phyloP scores from a whole-genome alignment of 768 basidiomycete genomes.

The Phylloporus sp. region DNA sequence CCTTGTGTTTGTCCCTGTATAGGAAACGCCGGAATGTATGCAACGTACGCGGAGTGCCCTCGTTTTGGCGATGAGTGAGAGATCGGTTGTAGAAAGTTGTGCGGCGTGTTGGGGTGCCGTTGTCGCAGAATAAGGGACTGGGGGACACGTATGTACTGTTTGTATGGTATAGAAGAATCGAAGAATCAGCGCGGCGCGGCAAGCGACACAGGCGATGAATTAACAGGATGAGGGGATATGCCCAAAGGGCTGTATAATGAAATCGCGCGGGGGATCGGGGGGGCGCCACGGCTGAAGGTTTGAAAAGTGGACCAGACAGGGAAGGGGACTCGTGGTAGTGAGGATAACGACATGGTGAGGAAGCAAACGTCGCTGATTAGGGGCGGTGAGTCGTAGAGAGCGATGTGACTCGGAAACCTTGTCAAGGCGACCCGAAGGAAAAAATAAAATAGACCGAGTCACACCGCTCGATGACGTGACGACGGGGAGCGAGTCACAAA shows the following conservation, averaged over 20 bases:
- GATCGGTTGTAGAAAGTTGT: constrained; percentile 51
- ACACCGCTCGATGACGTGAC: not conserved
- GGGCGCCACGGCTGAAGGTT: constrained; percentile 1
- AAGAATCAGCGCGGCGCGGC: constrained; percentile 4
- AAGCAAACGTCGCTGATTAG: not conserved
- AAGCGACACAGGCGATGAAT: not conserved
- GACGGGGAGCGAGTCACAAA: not conserved
- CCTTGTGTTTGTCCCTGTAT: not conserved
- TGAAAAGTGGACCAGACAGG: too few relatives aligned
- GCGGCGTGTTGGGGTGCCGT: constrained; percentile 38
- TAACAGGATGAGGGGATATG: not conserved
- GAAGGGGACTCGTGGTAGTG: too few relatives aligned
- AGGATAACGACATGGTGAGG: not conserved
- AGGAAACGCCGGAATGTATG: constrained; percentile 37
- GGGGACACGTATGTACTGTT: not conserved
- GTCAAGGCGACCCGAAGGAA: not conserved
- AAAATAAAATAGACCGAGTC: not conserved
- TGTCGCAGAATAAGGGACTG: not conserved
- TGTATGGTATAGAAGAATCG: constrained; percentile 1
- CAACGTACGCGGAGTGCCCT: constrained; percentile 42
- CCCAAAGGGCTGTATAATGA: not conserved
- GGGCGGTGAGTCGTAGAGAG: too few relatives aligned
- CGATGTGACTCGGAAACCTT: not conserved
- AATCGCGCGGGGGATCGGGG: not conserved
- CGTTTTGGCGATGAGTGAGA: constrained; percentile 43